Evolutionary conservation across 176 grass and related monocot species (phyloP), one percentile per base, ranked within the genome.

Genomic region (Carex cristatella): DNA sequence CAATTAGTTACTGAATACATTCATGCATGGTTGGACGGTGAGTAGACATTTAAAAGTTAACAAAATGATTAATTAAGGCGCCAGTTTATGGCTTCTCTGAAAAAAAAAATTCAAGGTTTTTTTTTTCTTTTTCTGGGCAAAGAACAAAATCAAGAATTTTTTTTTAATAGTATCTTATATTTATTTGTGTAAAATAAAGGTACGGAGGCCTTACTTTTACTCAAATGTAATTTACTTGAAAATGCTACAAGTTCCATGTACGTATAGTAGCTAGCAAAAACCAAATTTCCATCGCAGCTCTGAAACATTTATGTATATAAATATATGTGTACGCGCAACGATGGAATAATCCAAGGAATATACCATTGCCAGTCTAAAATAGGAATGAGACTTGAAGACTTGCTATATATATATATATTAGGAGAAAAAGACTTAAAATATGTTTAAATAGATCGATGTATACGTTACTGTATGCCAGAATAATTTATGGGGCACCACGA

Each of bases 331-430:
- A 31, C 42, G 13, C 23, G n/a, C 38, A 40, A 53, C 37, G 16
- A 53, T n/a, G 72, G 72, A 77, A 77, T 77, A 49, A 77, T 77
- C 19, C 44, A 16, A 77, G 16, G 72, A 77, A 77, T 77, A 77
- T 54, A 77, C 72, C 72, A 19, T 51, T 23, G 30, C 40, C 6
- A 77, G 72, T 77, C 44, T 3, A 7, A 77, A 77, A 53, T 53
- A 48, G 40, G 72, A 76, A 76, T 16, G 40, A 54, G 46, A 48
- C 1, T 48, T 49, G 46, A 44, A 44, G 42, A 44, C 4, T 7
- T 44, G 42, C 2, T 5, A 44, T 7, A 44, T 44, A 35, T 35
- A 35, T 35, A 35, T 35, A 35, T 35, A 23, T 23, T 23, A 23
- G 33, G 42, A 44, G 42, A 44, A 44, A 44, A 44, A 7, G 40